A percentile compares a stretch with the other conserved stretches of the same genome.
These are phyloP conservation scores for Ocimum tenuiflorum DNA, from an alignment of 257 asterid genomes.

Conservation along the genomic window DNA sequence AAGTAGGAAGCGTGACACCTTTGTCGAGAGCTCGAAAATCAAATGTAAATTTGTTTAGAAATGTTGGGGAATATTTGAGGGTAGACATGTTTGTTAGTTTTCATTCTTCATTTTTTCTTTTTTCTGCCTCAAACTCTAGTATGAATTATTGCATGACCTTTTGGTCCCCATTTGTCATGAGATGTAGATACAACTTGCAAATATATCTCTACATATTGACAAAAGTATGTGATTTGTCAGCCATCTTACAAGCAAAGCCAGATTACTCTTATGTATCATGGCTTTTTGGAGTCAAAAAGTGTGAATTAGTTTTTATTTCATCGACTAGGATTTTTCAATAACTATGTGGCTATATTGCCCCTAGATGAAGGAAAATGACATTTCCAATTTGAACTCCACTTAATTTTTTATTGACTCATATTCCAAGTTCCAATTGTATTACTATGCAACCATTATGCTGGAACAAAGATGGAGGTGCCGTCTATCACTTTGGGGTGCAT, in stretches of 20 bases:
- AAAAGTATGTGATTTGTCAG: conserved; percentile 11
- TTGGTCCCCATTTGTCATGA: conserved; percentile 20
- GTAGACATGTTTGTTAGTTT: neutral
- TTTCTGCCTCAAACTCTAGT: neutral
- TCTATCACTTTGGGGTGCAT: no score
- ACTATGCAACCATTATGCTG: no score
- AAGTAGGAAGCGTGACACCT: neutral
- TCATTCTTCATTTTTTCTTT: neutral
- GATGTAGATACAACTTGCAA: neutral
- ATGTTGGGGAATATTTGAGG: neutral
- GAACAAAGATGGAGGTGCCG: no score
- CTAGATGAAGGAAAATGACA: no score
- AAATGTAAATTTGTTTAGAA: neutral
- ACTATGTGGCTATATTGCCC: no score
- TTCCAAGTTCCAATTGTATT: no score
- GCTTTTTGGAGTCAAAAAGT: neutral
- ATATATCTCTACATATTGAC: conserved; percentile 14
- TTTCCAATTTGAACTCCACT: no score
- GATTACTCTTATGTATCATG: neutral
- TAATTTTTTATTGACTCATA: no score
- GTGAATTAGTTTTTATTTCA: neutral
- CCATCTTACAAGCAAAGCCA: neutral
- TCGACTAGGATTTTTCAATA: no score
- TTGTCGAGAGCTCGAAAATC: no score
- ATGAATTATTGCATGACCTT: neutral